phyloP scores from a whole-genome alignment of 2,329 filamentous ascomycete species.

The Paecilomyces variotii region DNA sequence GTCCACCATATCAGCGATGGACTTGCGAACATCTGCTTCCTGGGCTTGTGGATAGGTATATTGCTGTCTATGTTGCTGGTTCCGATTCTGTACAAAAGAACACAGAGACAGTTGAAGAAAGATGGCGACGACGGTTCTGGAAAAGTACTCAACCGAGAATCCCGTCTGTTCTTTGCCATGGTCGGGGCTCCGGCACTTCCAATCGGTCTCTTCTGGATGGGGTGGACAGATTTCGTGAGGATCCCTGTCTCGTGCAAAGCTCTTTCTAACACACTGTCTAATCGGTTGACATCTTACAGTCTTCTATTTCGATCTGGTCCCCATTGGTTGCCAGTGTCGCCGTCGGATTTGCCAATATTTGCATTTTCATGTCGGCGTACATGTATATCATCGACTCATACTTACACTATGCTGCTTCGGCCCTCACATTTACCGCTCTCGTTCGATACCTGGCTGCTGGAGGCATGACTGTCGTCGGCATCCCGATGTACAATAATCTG shows the following conservation, averaged over 20 bases:
- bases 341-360: conserved; percentile 45
- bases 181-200: conserved; percentile 44
- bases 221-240: conserved; percentile 39
- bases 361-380: conserved; percentile 45
- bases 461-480: conserved; percentile 28
- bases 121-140: conserved; percentile 30
- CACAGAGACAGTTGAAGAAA: conserved; percentile 21
- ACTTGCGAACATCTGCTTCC: background rate
- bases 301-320: conserved; percentile 43
- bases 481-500: conserved; percentile 34
- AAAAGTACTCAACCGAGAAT: conserved; percentile 41
- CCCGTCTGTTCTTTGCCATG: conserved; percentile 49
- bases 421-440: conserved; percentile 38
- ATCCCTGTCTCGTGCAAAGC: background rate
- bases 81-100: background rate
- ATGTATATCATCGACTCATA: conserved; percentile 54
- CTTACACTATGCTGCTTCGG: conserved; percentile 44
- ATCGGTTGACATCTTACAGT: conserved; percentile 11
- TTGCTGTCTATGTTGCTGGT: background rate
- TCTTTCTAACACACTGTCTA: background rate
- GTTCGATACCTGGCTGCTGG: conserved; percentile 35
- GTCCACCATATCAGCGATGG: background rate
- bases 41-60: background rate
- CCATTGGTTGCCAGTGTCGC: conserved; percentile 43
- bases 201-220: conserved; percentile 52